These are phyloP conservation scores for Bacterosira constricta DNA, from an alignment of 108 stramenopile species.

Conservation along the genomic window DNA sequence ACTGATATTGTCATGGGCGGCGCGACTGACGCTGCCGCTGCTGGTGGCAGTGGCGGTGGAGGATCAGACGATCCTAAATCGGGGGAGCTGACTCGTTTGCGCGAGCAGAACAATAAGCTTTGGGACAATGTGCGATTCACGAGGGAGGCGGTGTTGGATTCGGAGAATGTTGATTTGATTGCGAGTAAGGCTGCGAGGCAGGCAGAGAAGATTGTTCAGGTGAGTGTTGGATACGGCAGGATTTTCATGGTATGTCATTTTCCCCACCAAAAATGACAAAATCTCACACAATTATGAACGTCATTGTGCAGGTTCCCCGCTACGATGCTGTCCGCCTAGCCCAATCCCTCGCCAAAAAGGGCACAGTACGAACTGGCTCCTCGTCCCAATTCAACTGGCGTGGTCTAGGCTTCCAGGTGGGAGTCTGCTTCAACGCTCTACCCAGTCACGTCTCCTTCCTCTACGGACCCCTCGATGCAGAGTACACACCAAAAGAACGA, in stretches of 20 bases:
- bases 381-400: slow-evolving; percentile 72
- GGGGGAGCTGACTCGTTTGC: slow-evolving; percentile 25
- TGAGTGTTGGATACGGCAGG: slow-evolving; percentile 57
- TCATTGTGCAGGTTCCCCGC: slow-evolving; percentile 64
- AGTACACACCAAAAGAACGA: slow-evolving; percentile 51
- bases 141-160: slow-evolving; percentile 88
- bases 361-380: slow-evolving; percentile 29
- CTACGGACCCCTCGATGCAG: slow-evolving; percentile 69
- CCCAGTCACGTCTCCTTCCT: slow-evolving; percentile 71
- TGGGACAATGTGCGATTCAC: slow-evolving; percentile 73
- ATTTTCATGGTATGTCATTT: no score
- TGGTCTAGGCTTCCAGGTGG: slow-evolving; percentile 63
- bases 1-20: slow-evolving; percentile 23
- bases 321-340: slow-evolving; percentile 78
- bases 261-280: no score
- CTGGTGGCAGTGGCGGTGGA: slow-evolving; percentile 3
- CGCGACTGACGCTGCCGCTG: slow-evolving; percentile 9
- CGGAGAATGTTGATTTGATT: slow-evolving; percentile 79
- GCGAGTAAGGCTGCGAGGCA: slow-evolving; percentile 60
- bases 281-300: no score
- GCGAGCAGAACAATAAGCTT: slow-evolving; percentile 75
- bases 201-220: slow-evolving; percentile 79
- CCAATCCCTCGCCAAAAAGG: slow-evolving; percentile 53
- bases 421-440: slow-evolving; percentile 79
- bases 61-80: slow-evolving; percentile 30